Evolutionary conservation across 495 filamentous ascomycete genomes (phyloP).

Genomic region (Neurospora hispaniola): DNA sequence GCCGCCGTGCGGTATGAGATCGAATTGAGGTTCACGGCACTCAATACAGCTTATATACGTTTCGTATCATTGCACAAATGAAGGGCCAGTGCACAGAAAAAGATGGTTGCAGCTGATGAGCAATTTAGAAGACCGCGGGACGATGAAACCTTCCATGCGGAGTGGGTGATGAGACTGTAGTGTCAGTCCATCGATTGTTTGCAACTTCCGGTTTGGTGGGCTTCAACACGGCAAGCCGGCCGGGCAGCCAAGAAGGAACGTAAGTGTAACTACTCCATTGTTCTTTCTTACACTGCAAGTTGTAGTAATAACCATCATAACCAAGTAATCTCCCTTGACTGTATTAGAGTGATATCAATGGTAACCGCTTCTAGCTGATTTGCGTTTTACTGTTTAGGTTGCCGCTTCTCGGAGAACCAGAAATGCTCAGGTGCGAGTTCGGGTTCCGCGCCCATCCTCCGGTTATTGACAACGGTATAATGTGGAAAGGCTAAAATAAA

Average conservation of each 20-base stretch:
- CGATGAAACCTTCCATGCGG: too few species aligned
- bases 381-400: background rate
- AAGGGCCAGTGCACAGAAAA: background rate
- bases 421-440: background rate
- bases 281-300: background rate
- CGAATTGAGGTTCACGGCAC: background rate
- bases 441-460: background rate
- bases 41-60: background rate
- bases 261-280: background rate
- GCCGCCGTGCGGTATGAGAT: background rate
- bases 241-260: background rate
- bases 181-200: too few species aligned
- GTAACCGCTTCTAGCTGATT: too few species aligned
- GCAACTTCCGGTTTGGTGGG: background rate
- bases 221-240: background rate
- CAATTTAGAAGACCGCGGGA: background rate
- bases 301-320: background rate
- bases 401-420: background rate
- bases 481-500: background rate
- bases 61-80: background rate
- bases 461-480: background rate
- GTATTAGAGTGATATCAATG: too few species aligned
- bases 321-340: background rate
- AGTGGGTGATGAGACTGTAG: too few species aligned
- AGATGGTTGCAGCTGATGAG: background rate